Base-by-base conservation (phyloP, 139 green algal species). In the Chara braunii region DNA sequence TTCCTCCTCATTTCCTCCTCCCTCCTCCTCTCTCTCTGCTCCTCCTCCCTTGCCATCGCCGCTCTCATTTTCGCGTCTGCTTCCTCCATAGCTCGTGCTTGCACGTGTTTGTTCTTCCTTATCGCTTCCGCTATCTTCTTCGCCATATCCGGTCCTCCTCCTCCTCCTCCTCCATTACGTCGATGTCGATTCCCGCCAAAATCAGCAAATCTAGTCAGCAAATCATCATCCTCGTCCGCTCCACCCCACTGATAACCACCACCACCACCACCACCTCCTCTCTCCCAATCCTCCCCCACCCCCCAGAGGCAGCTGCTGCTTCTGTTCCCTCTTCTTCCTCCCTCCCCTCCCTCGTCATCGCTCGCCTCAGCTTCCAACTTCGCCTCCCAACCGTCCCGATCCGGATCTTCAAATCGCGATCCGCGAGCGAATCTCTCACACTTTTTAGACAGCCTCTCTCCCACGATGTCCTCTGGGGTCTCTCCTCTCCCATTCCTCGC, bases 371-470 rank as follows among this genome's bases (percentile, higher is more conserved):
- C 53, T 6, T 6, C 8, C 53, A 63, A 60, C 34, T 34, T 31
- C 53, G 50, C 53, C 34, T 8, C 34, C 53, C 53, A 63, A 5
- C 53, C 40, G 7, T 63, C 50, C 18, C n/a, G 18, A 14, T 53
- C 18, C 50, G n/a, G 18, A 14, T 45, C 23, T 45, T 45, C 23
- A 14, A 55, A 40, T 22, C 50, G n/a, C 14, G n/a, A 40, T 18
- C n/a, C 23, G 14, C 50, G n/a, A 35, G 23, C n/a, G 14, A n/a
- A 18, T n/a, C 14, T 22, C 50, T 45, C 50, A 32, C 53, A 8
- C 53, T 34, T 7, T 6, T 7, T 63, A 8, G 14, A 31, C 29
- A 57, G 50, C 50, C 18, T 34, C 18, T 63, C 34, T 14, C 6
- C 7, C 53, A 57, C 7, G 6, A 51, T 30, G 29, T 26, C 7